Base-by-base conservation (phyloP, 2,329 filamentous ascomycete species). In the Septoria petroselini region DNA sequence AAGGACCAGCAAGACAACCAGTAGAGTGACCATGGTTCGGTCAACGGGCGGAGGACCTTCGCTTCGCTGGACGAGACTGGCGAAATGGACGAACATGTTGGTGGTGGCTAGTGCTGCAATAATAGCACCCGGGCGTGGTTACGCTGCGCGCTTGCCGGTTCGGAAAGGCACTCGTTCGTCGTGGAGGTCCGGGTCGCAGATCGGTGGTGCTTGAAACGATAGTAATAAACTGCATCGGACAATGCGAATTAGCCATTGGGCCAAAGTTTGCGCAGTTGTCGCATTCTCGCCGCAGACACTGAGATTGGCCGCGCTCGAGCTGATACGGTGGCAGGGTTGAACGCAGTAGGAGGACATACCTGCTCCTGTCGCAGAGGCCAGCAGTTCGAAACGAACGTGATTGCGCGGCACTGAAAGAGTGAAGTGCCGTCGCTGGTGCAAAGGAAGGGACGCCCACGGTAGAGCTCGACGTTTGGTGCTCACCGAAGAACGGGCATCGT, bases 1-100 rank as follows among this genome's bases (percentile, higher is more conserved):
- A 38, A 98, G 76, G 56, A 84, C 83, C 60, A 97, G 76, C 48
- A 97, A 79, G 51, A 82, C 79, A 62, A 95, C 86, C 67, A 95
- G 75, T 35, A 95, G 80, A 65, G 88, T 83, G 68, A 91, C 76
- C 73, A 86, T 83, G 38, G 79, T 77, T 30, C 73, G 71, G 54
- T 76, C 80, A 60, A 86, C 74, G 61, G 74, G 72, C 61, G 54
- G 62, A 59, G 48, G 65, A 62, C 56, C 71, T 21, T 53, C 41
- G 35, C 38, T 64, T 58, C 82, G 79, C 64, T 72, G 69, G 61
- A 77, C 72, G 58, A 84, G 64, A 48, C 66, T 61, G 47, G 65
- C 69, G 56, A 78, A 59, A 37, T 67, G 58, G 53, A 74, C 73
- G 62, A 65, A 50, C 51, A 57, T 61, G 14, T 39, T 45, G 33